A percentile compares a stretch with the other conserved stretches of the same genome.
Conservation (phyloP, 306 rosid species). For the Vigna reflexopilosa region DNA sequence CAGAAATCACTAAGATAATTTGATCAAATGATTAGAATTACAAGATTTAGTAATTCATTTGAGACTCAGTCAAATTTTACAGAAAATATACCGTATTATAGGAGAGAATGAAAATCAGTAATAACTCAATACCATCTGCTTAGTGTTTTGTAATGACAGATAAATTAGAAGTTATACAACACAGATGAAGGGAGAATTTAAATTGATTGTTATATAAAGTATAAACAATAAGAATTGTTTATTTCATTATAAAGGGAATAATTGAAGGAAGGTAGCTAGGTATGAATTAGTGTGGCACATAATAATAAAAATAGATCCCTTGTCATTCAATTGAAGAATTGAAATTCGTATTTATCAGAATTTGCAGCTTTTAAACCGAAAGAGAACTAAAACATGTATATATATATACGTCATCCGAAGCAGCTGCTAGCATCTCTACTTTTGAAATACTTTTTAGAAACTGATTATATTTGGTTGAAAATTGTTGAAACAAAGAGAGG, state of each 20-base stretch:
- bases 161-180: too few species aligned
- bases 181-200: too few species aligned
- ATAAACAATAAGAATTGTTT: not conserved
- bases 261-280: slow-evolving; percentile 15
- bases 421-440: slow-evolving; percentile 44
- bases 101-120: too few species aligned
- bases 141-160: too few species aligned
- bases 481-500: not conserved
- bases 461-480: slow-evolving; percentile 34
- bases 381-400: slow-evolving; percentile 21
- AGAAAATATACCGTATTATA: too few species aligned
- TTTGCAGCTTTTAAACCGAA: slow-evolving; percentile 39
- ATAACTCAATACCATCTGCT: too few species aligned
- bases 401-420: slow-evolving; percentile 46
- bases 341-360: slow-evolving; percentile 49
- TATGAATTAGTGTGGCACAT: slow-evolving; percentile 8
- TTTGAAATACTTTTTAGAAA: slow-evolving; percentile 48
- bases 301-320: not conserved
- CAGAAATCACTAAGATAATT: too few species aligned
- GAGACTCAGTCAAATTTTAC: too few species aligned
- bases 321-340: slow-evolving; percentile 28
- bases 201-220: too few species aligned
- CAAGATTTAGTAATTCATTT: too few species aligned
- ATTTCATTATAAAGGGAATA: not conserved
- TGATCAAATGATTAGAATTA: too few species aligned